Evolutionary conservation across 2,329 filamentous ascomycete species (phyloP), one percentile per base, ranked within the genome.

Genomic region (Trichoderma simmonsii): DNA sequence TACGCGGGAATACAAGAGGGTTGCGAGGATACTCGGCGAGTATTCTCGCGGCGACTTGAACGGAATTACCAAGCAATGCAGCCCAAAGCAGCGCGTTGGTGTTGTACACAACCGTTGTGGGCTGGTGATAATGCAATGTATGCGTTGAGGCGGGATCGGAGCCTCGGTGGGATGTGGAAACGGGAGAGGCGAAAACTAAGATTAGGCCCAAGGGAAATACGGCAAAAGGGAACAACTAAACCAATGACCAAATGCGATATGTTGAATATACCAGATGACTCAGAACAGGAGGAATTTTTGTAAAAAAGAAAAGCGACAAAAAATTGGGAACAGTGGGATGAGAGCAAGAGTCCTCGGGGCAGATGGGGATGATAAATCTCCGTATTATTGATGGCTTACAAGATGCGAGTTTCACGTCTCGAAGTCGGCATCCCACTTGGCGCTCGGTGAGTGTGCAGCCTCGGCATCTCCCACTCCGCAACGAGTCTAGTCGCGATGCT

Each of bases 381-480:
- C 28, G 28, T 21, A 39, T n/a, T 54, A 36, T n/a, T 51, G 56
- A 51, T 51, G 39, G 39, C 66, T 51, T 61, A 56, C 57, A 60
- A 54, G 48, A 54, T 15, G 24, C n/a, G 36, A 56, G 63, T 51
- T 51, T 69, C 66, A 64, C 34, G 36, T 51, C 28, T 62, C 5
- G 11, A 43, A 43, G 43, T 39, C 57, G 71, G 57, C 43, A 70
- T 72, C 71, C 71, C 71, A 72, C 71, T 64, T 39, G 6, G n/a
- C 14, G 30, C 43, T 70, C 67, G 67, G 57, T 54, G 57, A 69
- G 24, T 18, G 39, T 24, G 18, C n/a, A n/a, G 4, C 6, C 28
- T 70, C 71, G 71, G 71, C 71, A 26, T 57, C 62, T 71, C 70
- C 70, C 70, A 71, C 70, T 62, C 70, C 56, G 3, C 11, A 70